A percentile compares a stretch with the other conserved stretches of the same genome.
Conservation (phyloP, 2,329 filamentous ascomycete species). For the Aureobasidium lini region DNA sequence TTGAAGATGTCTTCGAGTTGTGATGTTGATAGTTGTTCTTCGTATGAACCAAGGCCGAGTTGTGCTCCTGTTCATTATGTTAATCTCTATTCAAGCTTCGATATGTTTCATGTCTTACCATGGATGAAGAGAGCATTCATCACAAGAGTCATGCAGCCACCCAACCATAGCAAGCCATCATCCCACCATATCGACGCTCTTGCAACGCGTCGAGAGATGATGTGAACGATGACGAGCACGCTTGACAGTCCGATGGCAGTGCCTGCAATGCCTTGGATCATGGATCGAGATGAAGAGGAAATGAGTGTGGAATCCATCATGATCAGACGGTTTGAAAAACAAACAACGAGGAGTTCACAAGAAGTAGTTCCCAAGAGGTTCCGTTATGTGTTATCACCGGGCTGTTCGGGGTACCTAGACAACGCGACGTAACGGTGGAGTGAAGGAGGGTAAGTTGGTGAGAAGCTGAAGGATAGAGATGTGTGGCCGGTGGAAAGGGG, state of each 20-base stretch:
- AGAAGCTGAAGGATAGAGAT: neutral
- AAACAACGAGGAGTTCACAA: slow-evolving; percentile 2
- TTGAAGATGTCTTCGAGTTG: slow-evolving; percentile 2
- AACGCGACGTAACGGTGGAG: neutral
- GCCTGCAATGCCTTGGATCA: slow-evolving; percentile 5
- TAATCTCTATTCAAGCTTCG: neutral
- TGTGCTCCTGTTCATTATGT: slow-evolving; percentile 7
- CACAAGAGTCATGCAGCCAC: neutral
- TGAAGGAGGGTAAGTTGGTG: slow-evolving; percentile 5
- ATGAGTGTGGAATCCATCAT: slow-evolving; percentile 11
- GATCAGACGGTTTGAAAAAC: neutral
- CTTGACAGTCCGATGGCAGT: slow-evolving; percentile 1
- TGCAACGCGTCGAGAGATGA: neutral
- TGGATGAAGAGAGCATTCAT: slow-evolving; percentile 9
- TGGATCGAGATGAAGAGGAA: slow-evolving; percentile 3
- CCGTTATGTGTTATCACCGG: slow-evolving; percentile 2
- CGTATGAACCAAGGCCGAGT: neutral
- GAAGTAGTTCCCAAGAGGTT: slow-evolving; percentile 7
- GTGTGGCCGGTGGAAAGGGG: slow-evolving; percentile 1
- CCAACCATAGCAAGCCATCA: slow-evolving; percentile 9
- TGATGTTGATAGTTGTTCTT: neutral
- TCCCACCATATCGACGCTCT: slow-evolving; percentile 11
- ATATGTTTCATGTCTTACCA: neutral
- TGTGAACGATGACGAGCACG: slow-evolving; percentile 1
- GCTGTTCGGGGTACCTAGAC: neutral